These are phyloP conservation scores for Candida mesenterica DNA, from an alignment of 1,139 yeast genomes.

Conservation along the genomic window DNA sequence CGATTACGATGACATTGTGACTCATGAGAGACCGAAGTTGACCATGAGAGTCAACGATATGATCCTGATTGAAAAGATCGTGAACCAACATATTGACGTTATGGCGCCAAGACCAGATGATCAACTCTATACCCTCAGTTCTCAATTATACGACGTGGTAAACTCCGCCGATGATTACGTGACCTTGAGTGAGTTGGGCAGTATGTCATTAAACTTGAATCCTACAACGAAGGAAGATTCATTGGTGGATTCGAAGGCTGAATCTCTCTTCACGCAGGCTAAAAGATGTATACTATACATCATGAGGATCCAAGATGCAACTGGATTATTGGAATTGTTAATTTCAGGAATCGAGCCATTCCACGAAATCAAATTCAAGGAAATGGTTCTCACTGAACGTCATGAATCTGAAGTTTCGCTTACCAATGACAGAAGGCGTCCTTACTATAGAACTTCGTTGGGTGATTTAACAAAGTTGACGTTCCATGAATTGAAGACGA, in stretches of 20 bases:
- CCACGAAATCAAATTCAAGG: conserved; percentile 64
- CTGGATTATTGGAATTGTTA: conserved; percentile 66
- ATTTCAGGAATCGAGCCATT: conserved; percentile 66
- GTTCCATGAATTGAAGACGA: conserved; percentile 75
- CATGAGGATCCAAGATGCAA: conserved; percentile 75
- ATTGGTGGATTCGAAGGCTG: conserved; percentile 43
- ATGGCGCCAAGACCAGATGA: conserved; percentile 55
- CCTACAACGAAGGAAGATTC: conserved; percentile 52
- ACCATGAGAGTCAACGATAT: conserved; percentile 65
- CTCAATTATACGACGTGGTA: conserved; percentile 32
- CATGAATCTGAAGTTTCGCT: conserved; percentile 22
- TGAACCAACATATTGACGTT: conserved; percentile 51
- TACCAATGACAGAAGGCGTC: conserved; percentile 27
- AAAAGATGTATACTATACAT: conserved; percentile 79
- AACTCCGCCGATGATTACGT: conserved; percentile 40
- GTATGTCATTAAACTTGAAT: conserved; percentile 41
- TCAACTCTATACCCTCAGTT: conserved; percentile 48
- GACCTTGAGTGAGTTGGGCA: conserved; percentile 42
- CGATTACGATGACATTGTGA: conserved; percentile 70
- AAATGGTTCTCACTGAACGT: conserved; percentile 52
- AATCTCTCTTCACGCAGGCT: conserved; percentile 68
- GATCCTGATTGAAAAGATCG: conserved; percentile 57
- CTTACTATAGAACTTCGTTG: conserved; percentile 43
- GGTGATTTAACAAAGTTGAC: conserved; percentile 56
- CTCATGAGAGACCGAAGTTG: conserved; percentile 63